These are phyloP conservation scores for Rhizopogon vinicolor DNA, from an alignment of 768 basidiomycete genomes.

Conservation along the genomic window DNA sequence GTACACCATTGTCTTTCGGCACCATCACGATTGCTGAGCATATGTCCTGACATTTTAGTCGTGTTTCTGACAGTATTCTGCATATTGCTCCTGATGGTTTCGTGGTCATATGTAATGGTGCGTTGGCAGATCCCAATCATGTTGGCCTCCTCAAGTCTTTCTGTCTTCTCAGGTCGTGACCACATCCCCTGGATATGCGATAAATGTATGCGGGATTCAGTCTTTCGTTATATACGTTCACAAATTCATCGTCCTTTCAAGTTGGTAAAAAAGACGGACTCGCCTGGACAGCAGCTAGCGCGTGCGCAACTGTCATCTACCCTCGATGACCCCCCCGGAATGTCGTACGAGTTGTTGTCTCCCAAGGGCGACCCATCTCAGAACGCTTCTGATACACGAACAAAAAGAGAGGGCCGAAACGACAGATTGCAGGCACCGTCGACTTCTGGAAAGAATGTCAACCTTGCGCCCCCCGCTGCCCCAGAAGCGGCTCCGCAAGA, in stretches of 20 bases:
- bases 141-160: not conserved
- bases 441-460: conserved; percentile 15
- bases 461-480: conserved; percentile 3
- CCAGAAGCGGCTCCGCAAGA: conserved; percentile 12
- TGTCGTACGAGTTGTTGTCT: conserved; percentile 22
- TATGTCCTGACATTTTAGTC: conserved; percentile 37
- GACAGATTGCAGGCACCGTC: conserved; percentile 15
- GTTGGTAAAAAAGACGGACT: conserved; percentile 18
- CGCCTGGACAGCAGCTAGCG: conserved; percentile 11
- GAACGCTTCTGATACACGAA: conserved; percentile 2
- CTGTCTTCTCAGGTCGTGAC: conserved; percentile 45
- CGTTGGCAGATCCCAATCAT: conserved; percentile 12
- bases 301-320: conserved; percentile 12
- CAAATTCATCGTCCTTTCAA: conserved; percentile 4
- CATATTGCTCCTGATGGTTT: conserved; percentile 61
- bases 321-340: conserved; percentile 21
- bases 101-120: conserved; percentile 80
- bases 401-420: conserved; percentile 2
- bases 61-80: conserved; percentile 60
- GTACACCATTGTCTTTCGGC: conserved; percentile 27
- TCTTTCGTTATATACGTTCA: not conserved
- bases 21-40: not conserved
- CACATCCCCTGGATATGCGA: conserved; percentile 67
- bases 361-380: conserved; percentile 9
- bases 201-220: conserved; percentile 43